Evolutionary conservation across 116 monocot genomes (phyloP), one percentile per base, ranked within the genome.

Genomic region (Phalaenopsis hybrid): DNA sequence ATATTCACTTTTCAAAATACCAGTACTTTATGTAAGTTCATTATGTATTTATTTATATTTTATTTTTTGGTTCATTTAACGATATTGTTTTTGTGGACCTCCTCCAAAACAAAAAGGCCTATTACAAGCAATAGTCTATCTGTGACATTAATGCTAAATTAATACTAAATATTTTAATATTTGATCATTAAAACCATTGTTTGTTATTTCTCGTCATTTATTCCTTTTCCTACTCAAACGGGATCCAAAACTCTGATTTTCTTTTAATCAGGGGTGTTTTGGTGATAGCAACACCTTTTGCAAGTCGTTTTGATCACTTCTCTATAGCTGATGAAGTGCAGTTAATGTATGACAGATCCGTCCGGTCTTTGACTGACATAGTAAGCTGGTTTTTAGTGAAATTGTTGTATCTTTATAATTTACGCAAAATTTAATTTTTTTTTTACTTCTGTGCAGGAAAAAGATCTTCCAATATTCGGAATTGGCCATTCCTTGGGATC

Each of bases 401-500:
- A n/a, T 59, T 77, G 1, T 10, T 20, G 20, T 46, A 44, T 84
- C 78, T 41, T 78, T 12, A 52, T 7, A 44, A 0, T 25, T 44
- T 50, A 63, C 75, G 0, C 33, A 68, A 81, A 59, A 58, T 44
- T 49, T 43, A 44, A 78, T 10, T 16, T 77, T 83, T 58, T 58
- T 52, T 77, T n/a, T 79, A n/a, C 68, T 18, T 4, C 55, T 84
- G 44, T 45, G 50, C 82, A 97, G 97, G 88, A 91, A 75, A 92
- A 81, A 59, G 87, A 85, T 16, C 90, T 97, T 82, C 97, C 97
- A 65, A 87, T 82, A 70, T 97, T 94, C 91, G 97, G 97, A 65
- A 74, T 97, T 81, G 97, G 97, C 13, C 97, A 97, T 88, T 97
- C 97, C 70, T 81, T 97, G 50, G 97, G 97, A 88, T 91, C 92